These are phyloP conservation scores for Sisymbrium irio DNA, from an alignment of 345 rosid species.

Conservation along the genomic window DNA sequence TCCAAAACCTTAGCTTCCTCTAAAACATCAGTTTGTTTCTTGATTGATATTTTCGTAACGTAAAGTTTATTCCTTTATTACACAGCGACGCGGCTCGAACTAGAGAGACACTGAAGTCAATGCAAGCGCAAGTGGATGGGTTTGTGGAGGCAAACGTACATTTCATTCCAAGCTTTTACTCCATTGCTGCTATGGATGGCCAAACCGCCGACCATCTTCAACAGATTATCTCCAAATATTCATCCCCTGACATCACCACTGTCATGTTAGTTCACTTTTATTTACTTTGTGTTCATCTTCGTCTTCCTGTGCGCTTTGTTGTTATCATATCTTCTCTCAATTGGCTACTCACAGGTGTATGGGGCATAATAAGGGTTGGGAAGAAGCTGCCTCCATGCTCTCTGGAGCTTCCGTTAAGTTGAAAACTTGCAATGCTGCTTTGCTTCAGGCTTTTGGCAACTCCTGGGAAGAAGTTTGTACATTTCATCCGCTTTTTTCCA, in stretches of 20 bases:
- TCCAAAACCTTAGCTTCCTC: not conserved
- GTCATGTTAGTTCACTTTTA: slow-evolving; percentile 53
- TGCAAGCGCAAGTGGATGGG: slow-evolving; percentile 78
- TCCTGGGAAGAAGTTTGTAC: slow-evolving; percentile 84
- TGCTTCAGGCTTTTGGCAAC: slow-evolving; percentile 85
- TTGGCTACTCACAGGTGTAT: slow-evolving; percentile 58
- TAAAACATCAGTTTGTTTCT: not conserved
- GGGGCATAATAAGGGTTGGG: slow-evolving; percentile 99
- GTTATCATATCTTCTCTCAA: not conserved
- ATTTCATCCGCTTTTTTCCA: not conserved
- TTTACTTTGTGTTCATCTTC: not conserved
- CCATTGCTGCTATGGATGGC: slow-evolving; percentile 96
- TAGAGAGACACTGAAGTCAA: slow-evolving; percentile 68
- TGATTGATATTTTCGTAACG: not conserved
- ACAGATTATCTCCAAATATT: slow-evolving; percentile 59
- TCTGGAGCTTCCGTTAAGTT: slow-evolving; percentile 71
- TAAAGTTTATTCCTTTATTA: not conserved
- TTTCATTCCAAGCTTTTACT: slow-evolving; percentile 90
- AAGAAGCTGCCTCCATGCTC: slow-evolving; percentile 92
- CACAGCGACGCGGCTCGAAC: slow-evolving; percentile 84
- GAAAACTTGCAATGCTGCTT: slow-evolving; percentile 95
- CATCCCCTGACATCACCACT: slow-evolving; percentile 63
- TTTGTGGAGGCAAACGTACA: slow-evolving; percentile 72
- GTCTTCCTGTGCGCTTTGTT: slow-evolving; percentile 3
- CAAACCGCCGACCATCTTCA: slow-evolving; percentile 94